phyloP scores from a whole-genome alignment of 2,329 filamentous ascomycete species.

The Proliferodiscus dingleyae region DNA sequence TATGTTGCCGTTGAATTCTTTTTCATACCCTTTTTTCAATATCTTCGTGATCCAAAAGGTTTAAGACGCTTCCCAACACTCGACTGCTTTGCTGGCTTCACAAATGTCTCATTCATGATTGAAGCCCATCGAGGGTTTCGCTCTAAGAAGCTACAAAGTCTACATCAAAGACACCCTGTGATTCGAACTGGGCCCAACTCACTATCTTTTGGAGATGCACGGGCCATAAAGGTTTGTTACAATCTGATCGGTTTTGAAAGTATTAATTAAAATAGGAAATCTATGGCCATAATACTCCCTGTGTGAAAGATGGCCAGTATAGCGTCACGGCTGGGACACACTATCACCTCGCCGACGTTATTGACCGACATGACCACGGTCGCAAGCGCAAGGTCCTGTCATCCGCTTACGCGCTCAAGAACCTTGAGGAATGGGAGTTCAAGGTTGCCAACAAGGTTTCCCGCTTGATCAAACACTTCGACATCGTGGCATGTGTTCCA shows the following conservation, averaged over 20 bases:
- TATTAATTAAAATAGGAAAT: constrained; percentile 35
- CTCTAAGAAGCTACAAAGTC: constrained; percentile 37
- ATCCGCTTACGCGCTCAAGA: constrained; percentile 47
- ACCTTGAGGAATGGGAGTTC: constrained; percentile 49
- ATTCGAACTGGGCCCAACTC: constrained; percentile 43
- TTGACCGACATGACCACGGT: constrained; percentile 47
- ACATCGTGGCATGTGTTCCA: constrained; percentile 30
- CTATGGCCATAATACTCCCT: constrained; percentile 46
- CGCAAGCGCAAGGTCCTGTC: constrained; percentile 47
- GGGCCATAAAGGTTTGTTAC: constrained; percentile 35
- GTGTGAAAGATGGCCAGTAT: constrained; percentile 47
- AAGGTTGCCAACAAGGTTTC: constrained; percentile 49
- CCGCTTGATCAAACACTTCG: constrained; percentile 40
- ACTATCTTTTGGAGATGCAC: constrained; percentile 37
- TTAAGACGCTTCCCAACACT: constrained; percentile 44
- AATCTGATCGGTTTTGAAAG: neutral
- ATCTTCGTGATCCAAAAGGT: constrained; percentile 43
- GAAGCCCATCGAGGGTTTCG: constrained; percentile 40
- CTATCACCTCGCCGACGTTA: constrained; percentile 47
- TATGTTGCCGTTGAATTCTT: too few species aligned
- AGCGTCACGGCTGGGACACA: constrained; percentile 42
- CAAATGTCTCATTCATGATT: constrained; percentile 43
- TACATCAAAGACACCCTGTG: constrained; percentile 43
- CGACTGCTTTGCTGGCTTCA: constrained; percentile 39
- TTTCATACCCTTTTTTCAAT: too few species aligned